Percentiles rank a stretch among this genome's conserved stretches.
phyloP scores from a whole-genome alignment of 805 yeast genomes.

The Ascoidea rubescens region DNA sequence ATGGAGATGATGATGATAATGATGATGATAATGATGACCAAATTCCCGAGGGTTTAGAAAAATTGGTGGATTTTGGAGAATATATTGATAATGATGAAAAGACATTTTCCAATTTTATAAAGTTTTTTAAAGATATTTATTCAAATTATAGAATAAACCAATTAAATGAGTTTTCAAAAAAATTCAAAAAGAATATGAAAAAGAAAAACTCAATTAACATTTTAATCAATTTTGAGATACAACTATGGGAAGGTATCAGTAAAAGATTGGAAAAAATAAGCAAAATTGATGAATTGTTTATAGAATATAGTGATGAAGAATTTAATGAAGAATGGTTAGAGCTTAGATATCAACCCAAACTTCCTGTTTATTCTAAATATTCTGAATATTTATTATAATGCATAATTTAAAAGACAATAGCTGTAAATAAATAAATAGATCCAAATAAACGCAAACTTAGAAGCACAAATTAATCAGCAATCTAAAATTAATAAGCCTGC shows the following conservation, averaged over 20 bases:
- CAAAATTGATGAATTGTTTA: neutral
- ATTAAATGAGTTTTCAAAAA: too few relatives aligned
- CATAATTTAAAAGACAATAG: too few relatives aligned
- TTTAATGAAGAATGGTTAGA: neutral
- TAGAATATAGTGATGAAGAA: neutral
- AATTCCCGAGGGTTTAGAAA: neutral
- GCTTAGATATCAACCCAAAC: neutral
- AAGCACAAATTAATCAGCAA: slow-evolving; percentile 11
- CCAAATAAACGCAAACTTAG: too few relatives aligned
- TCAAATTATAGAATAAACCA: neutral
- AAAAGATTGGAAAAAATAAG: too few relatives aligned
- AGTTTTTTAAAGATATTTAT: too few relatives aligned
- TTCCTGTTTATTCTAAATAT: too few relatives aligned
- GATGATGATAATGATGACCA: neutral
- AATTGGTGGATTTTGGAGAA: neutral
- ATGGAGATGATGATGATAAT: neutral
- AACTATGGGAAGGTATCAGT: too few relatives aligned
- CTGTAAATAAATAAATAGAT: too few relatives aligned
- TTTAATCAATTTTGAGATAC: too few relatives aligned
- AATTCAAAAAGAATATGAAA: neutral
- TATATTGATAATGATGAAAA: neutral
- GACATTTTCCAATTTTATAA: too few relatives aligned
- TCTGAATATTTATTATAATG: neutral
- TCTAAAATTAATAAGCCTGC: slow-evolving; percentile 46
- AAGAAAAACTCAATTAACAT: too few relatives aligned